Conservation (phyloP, 1,284 basidiomycete genomes). For the Ceratorhiza oryzae-sativae region DNA sequence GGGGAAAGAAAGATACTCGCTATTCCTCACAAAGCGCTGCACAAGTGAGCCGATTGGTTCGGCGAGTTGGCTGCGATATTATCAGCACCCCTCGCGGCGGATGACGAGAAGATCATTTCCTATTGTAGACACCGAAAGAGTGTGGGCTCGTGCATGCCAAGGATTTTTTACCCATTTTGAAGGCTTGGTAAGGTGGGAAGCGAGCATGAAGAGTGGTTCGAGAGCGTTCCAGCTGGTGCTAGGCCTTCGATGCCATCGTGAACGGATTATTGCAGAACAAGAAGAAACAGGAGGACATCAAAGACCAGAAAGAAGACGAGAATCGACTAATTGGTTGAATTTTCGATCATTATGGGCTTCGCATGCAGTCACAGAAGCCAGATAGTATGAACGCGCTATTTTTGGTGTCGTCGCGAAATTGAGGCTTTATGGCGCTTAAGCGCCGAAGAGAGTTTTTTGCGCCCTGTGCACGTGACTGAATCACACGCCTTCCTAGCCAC, state of each 20-base stretch:
- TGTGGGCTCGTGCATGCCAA: not conserved
- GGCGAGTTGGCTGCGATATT: not conserved
- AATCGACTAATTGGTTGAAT: not conserved
- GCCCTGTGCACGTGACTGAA: not conserved
- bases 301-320: not conserved
- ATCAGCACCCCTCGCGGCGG: not conserved
- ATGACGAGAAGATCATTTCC: not conserved
- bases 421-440: slow-evolving; percentile 37
- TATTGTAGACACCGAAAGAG: not conserved
- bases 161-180: not conserved
- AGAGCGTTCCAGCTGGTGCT: not conserved
- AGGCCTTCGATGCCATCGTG: not conserved
- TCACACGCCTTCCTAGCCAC: not conserved
- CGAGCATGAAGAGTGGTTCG: not conserved
- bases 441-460: slow-evolving; percentile 16
- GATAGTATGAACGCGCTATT: not conserved
- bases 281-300: not conserved
- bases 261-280: not conserved
- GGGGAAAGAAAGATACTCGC: not conserved
- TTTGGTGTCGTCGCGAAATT: not conserved
- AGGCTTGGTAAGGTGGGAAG: too few relatives aligned
- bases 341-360: not conserved
- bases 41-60: slow-evolving; percentile 18
- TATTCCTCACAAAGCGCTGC: not conserved
- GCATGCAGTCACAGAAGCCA: not conserved